These are phyloP conservation scores for Pseudotsuga menziesii DNA, from an alignment of 75 land plant genomes.

Conservation along the genomic window DNA sequence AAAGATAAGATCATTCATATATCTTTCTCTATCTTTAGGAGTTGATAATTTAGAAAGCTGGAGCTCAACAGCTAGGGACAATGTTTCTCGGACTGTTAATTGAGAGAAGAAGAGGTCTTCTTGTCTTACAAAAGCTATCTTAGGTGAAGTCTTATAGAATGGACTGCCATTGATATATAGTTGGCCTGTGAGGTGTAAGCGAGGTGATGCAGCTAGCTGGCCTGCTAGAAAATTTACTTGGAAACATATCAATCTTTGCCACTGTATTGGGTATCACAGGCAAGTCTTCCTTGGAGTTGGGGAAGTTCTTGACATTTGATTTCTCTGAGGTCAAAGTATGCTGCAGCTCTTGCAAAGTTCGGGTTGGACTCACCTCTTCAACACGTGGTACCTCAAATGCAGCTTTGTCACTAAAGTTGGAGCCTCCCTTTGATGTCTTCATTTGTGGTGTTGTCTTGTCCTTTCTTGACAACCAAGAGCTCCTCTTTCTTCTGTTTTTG, in stretches of 20 bases:
- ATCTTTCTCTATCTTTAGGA: slow-evolving; percentile 56
- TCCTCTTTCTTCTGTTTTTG: background rate
- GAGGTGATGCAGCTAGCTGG: too few species aligned
- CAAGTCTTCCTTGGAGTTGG: background rate
- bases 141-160: slow-evolving; percentile 33
- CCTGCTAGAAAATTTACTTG: too few species aligned
- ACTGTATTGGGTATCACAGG: background rate
- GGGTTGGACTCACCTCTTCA: slow-evolving; percentile 11
- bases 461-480: background rate
- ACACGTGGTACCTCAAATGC: slow-evolving; percentile 8
- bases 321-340: background rate
- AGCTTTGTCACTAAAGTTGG: too few species aligned
- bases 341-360: background rate
- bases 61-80: slow-evolving; percentile 91
- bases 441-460: too few species aligned
- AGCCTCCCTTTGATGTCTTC: too few species aligned
- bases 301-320: background rate
- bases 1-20: too few species aligned
- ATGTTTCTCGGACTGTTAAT: slow-evolving; percentile 90
- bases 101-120: slow-evolving; percentile 98
- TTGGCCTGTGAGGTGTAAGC: slow-evolving; percentile 61
- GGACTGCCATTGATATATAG: slow-evolving; percentile 74
- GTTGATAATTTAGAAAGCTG: slow-evolving; percentile 63
- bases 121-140: slow-evolving; percentile 84
- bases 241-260: background rate